Base-by-base conservation (phyloP, 2,329 filamentous ascomycete species). In the Trichoderma pleuroti region DNA sequence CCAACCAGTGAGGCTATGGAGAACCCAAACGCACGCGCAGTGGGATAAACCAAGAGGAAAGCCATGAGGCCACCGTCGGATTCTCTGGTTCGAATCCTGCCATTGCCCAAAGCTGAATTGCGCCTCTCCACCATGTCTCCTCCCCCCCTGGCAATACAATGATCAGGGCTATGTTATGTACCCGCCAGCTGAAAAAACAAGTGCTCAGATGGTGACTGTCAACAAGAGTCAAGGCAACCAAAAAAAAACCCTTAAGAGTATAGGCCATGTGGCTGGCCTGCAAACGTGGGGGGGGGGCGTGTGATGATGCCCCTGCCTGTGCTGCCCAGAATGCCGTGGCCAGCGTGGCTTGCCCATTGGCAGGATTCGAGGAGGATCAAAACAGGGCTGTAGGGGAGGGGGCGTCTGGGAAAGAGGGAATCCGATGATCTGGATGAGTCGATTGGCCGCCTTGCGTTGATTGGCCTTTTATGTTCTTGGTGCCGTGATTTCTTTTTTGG, bases 381-480 rank as follows among this genome's bases (percentile, higher is more conserved):
- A 32, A 42, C 64, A 67, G 52, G 64, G 52, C 49, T 57, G 64
- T n/a, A 32, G 64, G 16, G 49, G 52, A 26, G 32, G 24, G 64
- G 24, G 63, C 49, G 63, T 57, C 39, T 56, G 24, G 14, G 52
- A 21, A 21, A n/a, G 30, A 34, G 49, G 24, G 46, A 46, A 49
- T 66, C 63, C 63, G 63, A 66, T 56, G 63, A 66, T 66, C 63
- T 66, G 63, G 32, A 39, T 56, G 64, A 57, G 32, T 67, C 56
- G 52, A 67, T 67, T 67, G 64, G 64, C 64, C 24, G 64, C 64
- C 64, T 59, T 67, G 34, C 34, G 34, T 6, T 46, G 49, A 67
- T 42, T 67, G 64, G 64, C 30, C 11, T 34, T 14, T 34, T 59
- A 34, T 30, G 46, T 52, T 52, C 46, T 52, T 30, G 24, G 32